These are phyloP conservation scores for Coemansia sp. DNA, from an alignment of 192 early-diverging fungal genomes.

Conservation along the genomic window DNA sequence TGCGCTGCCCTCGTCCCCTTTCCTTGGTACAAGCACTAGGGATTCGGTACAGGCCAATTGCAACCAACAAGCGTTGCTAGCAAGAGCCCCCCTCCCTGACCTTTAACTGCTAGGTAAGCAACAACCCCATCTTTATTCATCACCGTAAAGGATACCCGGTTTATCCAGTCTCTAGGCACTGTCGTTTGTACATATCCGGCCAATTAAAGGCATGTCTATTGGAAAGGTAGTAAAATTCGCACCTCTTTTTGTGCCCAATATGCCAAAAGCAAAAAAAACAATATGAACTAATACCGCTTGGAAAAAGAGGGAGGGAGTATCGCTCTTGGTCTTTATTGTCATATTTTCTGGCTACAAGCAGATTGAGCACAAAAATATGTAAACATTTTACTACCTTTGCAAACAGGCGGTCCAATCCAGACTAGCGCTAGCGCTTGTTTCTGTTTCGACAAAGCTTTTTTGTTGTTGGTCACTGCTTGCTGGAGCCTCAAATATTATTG, in stretches of 20 bases:
- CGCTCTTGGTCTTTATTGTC: not conserved
- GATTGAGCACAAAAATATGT: conserved; percentile 3
- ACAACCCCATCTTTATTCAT: not conserved
- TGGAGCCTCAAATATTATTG: not conserved
- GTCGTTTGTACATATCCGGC: not conserved
- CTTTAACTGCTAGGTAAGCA: conserved; percentile 1
- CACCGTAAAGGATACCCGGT: not conserved
- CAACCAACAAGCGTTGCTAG: not conserved
- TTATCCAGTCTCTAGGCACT: not conserved
- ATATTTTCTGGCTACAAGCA: conserved; percentile 2
- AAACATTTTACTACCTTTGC: conserved; percentile 7
- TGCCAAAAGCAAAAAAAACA: too few relatives aligned
- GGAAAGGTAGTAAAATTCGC: not conserved
- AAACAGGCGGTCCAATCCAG: not conserved
- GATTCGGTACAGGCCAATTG: conserved; percentile 6
- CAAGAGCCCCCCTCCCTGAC: not conserved
- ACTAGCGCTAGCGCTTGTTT: not conserved
- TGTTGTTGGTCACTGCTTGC: not conserved
- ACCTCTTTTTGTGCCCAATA: too few relatives aligned
- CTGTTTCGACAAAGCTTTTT: not conserved
- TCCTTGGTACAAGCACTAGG: not conserved
- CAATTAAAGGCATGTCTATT: not conserved
- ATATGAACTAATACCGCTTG: too few relatives aligned
- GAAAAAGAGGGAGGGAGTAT: too few relatives aligned
- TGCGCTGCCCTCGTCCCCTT: not conserved